Evolutionary conservation across 1,284 basidiomycete genomes (phyloP).

Genomic region (Apiotrichum gamsii): DNA sequence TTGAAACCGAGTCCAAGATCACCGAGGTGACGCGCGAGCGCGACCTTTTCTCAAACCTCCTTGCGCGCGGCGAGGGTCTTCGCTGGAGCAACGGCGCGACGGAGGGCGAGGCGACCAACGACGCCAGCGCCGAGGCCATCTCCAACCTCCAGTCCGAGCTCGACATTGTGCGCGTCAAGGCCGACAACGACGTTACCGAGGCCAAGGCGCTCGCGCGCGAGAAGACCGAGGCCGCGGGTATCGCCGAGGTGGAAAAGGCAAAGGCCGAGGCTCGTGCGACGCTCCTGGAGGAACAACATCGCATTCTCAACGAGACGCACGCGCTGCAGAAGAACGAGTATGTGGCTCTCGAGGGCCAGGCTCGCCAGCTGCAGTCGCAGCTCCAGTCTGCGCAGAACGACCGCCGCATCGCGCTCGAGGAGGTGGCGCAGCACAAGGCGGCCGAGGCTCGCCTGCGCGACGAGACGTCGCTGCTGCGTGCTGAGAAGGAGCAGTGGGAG

Average conservation of each 20-base stretch:
- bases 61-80: conserved; percentile 48
- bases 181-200: conserved; percentile 61
- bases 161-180: conserved; percentile 62
- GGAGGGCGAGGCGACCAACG: not conserved
- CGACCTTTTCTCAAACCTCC: conserved; percentile 74
- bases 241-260: conserved; percentile 62
- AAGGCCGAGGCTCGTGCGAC: conserved; percentile 71
- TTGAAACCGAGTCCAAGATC: conserved; percentile 60
- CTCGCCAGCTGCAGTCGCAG: conserved; percentile 33
- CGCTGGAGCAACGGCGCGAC: conserved; percentile 22
- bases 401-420: conserved; percentile 34
- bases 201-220: conserved; percentile 61
- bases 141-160: conserved; percentile 48
- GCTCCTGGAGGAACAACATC: conserved; percentile 54
- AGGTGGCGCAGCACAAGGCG: conserved; percentile 49
- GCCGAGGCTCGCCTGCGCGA: conserved; percentile 71
- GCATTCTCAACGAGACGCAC: conserved; percentile 39
- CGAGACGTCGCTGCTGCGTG: conserved; percentile 74
- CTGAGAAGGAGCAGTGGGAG: conserved; percentile 88
- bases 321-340: conserved; percentile 42
- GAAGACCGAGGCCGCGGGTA: conserved; percentile 59
- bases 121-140: conserved; percentile 21
- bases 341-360: conserved; percentile 30
- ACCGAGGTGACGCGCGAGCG: conserved; percentile 79
- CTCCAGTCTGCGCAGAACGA: conserved; percentile 34